Conservation (phyloP, 805 yeast genomes). For the Saccharomyces jurei region DNA sequence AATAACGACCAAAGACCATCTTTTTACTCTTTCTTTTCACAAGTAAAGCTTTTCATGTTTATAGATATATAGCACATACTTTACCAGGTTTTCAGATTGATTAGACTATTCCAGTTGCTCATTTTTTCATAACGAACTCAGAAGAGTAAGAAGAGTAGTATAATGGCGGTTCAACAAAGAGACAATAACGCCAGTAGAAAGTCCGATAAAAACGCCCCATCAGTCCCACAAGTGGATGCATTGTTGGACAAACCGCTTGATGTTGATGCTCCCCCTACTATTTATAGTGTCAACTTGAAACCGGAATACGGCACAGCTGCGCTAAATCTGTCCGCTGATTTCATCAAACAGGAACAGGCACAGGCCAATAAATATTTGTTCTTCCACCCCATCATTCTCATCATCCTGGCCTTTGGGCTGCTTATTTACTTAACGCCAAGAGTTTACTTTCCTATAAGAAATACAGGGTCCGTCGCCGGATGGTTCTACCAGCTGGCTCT, state of each 20-base stretch:
- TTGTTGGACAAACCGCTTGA: constrained; percentile 50
- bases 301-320: constrained; percentile 58
- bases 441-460: constrained; percentile 14
- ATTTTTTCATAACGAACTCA: background rate
- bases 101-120: background rate
- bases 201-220: background rate
- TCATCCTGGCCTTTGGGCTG: constrained; percentile 16
- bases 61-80: background rate
- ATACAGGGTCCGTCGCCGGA: constrained; percentile 14
- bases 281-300: constrained; percentile 39
- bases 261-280: constrained; percentile 42
- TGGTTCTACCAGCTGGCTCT: constrained; percentile 18
- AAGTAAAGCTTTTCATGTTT: background rate
- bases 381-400: constrained; percentile 38
- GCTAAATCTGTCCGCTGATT: constrained; percentile 57
- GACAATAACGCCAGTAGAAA: background rate
- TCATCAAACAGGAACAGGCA: constrained; percentile 39
- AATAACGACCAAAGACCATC: background rate
- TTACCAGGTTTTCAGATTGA: background rate
- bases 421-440: constrained; percentile 16
- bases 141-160: background rate
- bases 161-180: background rate
- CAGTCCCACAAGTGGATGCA: constrained; percentile 40
- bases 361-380: constrained; percentile 38
- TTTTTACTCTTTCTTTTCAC: background rate